Evolutionary conservation across 2,329 filamentous ascomycete genomes (phyloP).

Genomic region (Lanzia echinophila): DNA sequence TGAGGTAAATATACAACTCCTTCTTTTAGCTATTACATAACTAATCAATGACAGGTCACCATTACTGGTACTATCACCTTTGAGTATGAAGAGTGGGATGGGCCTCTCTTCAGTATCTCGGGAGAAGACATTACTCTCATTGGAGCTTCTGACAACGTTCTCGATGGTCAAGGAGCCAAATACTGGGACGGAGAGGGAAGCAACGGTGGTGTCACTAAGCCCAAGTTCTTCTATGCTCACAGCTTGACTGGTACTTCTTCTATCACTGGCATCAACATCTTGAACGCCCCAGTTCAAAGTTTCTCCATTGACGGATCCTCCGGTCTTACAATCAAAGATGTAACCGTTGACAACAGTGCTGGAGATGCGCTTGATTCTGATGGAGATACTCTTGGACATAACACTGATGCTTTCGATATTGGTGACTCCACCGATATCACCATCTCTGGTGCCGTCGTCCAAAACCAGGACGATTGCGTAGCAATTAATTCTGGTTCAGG

Average conservation of each 20-base stretch:
- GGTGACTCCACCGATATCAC: constrained; percentile 40
- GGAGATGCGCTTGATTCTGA: constrained; percentile 44
- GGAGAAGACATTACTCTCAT: constrained; percentile 21
- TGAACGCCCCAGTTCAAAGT: constrained; percentile 49
- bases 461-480: constrained; percentile 55
- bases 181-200: constrained; percentile 55
- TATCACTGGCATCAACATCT: constrained; percentile 44
- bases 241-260: constrained; percentile 41
- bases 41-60: constrained; percentile 36
- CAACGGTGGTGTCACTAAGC: constrained; percentile 55
- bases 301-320: constrained; percentile 41
- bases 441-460: constrained; percentile 44
- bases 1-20: constrained; percentile 7
- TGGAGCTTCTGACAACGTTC: constrained; percentile 29
- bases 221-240: constrained; percentile 55
- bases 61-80: constrained; percentile 63
- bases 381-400: constrained; percentile 40
- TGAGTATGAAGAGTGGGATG: constrained; percentile 58
- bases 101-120: constrained; percentile 48
- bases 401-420: constrained; percentile 51
- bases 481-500: constrained; percentile 48
- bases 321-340: constrained; percentile 39
- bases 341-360: constrained; percentile 52
- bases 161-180: constrained; percentile 42
- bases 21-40: neutral